phyloP scores from a whole-genome alignment of 108 stramenopile species.

The Cyclotella atomus region DNA sequence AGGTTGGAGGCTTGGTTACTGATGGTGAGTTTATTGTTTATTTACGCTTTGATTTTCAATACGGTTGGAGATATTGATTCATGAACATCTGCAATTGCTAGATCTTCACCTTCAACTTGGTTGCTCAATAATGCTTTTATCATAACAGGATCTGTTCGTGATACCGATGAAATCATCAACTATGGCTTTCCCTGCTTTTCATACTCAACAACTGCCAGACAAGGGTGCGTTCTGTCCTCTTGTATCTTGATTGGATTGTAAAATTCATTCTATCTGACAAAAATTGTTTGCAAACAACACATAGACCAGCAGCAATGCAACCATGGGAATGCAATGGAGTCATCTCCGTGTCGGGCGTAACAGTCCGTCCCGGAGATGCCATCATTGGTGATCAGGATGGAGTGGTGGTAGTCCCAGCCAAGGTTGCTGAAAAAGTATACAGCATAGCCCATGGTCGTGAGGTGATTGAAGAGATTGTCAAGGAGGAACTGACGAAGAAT shows the following conservation, averaged over 20 bases:
- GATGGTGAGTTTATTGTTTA: conserved; percentile 54
- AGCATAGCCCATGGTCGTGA: conserved; percentile 89
- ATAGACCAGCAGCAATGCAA: conserved; percentile 80
- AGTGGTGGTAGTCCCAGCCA: conserved; percentile 90
- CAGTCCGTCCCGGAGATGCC: conserved; percentile 90
- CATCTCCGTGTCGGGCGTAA: conserved; percentile 66
- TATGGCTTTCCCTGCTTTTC: conserved; percentile 89
- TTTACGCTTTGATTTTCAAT: background rate
- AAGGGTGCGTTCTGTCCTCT: conserved; percentile 26
- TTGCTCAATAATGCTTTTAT: too few species aligned
- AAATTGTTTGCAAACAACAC: too few species aligned
- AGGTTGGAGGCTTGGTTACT: conserved; percentile 88
- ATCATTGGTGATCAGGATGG: conserved; percentile 93
- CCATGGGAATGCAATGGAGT: conserved; percentile 93
- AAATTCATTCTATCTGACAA: too few species aligned
- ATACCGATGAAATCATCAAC: conserved; percentile 90
- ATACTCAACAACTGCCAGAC: conserved; percentile 58
- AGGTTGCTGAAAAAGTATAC: conserved; percentile 88
- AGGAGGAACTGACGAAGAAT: conserved; percentile 89
- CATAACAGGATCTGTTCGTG: conserved; percentile 63
- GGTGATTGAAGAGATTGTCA: conserved; percentile 90
- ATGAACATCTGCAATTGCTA: background rate
- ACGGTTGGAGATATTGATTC: background rate
- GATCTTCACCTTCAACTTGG: too few species aligned
- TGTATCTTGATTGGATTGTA: too few species aligned